Evolutionary conservation across 257 asterid species (phyloP), one percentile per base, ranked within the genome.

Genomic region (Cinchona pubescens): DNA sequence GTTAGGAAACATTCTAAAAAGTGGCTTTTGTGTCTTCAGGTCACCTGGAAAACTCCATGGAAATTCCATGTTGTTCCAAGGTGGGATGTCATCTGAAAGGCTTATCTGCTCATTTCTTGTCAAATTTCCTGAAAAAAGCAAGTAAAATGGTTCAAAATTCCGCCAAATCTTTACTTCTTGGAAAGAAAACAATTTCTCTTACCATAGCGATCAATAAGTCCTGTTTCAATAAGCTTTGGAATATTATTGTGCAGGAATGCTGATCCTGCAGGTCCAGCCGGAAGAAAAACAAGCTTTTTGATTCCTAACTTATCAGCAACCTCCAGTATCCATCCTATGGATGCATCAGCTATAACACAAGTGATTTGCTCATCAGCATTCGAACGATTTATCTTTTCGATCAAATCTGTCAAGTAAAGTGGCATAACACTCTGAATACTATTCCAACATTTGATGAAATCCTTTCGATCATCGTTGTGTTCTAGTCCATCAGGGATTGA

Each of bases 241-340:
- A 82, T 66, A 35, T 74, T 70, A n/a, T n/a, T n/a, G 35, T 58
- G 60, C 10, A 63, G 2, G 23, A 78, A 0, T 1, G 81, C 85
- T 71, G 82, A 25, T 25, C 60, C 64, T 32, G 79, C 85, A 3
- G 85, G 80, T 0, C 83, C 69, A 43, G 81, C 78, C 4, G 83
- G 78, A 29, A 58, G 65, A 35, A 84, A 82, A 14, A 42, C 83
- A 5, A 78, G 71, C 32, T 71, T 43, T 23, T 84, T 74, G 11
- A 75, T 75, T 23, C 84, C 87, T 16, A 82, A 45, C 12, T 46
- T 35, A 12, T 77, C 76, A 29, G 83, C 84, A 12, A 77, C 76
- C 21, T 80, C 87, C 43, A 76, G 73, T 32, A 78, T 27, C 88
- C 88, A 86, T 0, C 84, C 84, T 8, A 78, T 5, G 1, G 85